Conservation (phyloP, 441 rosid species). For the Populus tomentosa region DNA sequence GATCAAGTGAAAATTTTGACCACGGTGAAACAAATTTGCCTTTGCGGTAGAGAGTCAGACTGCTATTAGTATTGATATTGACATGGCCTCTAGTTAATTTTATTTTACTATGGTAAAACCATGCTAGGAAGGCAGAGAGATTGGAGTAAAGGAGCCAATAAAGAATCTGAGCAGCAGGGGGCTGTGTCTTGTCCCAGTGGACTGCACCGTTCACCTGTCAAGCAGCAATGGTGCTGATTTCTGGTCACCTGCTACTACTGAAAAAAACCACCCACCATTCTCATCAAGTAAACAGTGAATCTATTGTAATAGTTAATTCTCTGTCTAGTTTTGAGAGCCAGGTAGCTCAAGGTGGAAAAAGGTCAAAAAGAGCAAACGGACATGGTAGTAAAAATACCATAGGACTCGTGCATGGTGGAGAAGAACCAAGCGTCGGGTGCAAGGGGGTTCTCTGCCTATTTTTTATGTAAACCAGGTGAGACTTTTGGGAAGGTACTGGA, state of each 20-base stretch:
- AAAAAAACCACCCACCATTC: constrained; percentile 24
- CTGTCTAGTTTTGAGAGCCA: constrained; percentile 13
- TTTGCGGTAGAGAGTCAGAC: background rate
- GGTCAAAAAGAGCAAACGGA: background rate
- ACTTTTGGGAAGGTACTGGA: background rate
- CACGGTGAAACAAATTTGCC: background rate
- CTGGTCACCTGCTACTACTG: constrained; percentile 66
- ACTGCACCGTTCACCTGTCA: constrained; percentile 53
- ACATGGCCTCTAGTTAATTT: background rate
- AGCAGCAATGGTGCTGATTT: constrained; percentile 78
- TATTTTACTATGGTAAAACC: background rate
- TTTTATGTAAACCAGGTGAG: background rate
- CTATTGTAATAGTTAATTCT: background rate
- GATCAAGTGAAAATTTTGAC: background rate
- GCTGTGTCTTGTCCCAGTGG: constrained; percentile 69
- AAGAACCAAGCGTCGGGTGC: background rate
- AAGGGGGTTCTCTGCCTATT: background rate
- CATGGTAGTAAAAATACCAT: background rate
- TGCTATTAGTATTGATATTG: background rate
- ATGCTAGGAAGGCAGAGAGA: constrained; percentile 32
- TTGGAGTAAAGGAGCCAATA: constrained; percentile 26
- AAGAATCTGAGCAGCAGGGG: constrained; percentile 72
- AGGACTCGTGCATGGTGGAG: background rate
- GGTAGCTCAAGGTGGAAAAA: background rate
- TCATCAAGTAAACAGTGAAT: constrained; percentile 16